Percentiles rank a stretch among this genome's conserved stretches.
phyloP scores from a whole-genome alignment of 169 alveolate genomes.

The Eimeria sp. region DNA sequence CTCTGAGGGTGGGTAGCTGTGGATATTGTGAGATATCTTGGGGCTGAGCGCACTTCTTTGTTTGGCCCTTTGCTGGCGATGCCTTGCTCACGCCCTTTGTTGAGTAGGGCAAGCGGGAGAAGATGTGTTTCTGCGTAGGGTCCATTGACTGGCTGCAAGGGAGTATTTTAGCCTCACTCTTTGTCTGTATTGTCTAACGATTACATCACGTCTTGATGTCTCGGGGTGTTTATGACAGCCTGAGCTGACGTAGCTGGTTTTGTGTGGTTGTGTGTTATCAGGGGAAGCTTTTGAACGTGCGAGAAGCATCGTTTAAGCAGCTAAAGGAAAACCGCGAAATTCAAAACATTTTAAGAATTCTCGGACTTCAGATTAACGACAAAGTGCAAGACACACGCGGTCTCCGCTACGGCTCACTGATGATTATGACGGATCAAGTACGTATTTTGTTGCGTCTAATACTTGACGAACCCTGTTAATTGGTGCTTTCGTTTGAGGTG shows the following conservation, averaged over 20 bases:
- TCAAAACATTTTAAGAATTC: constrained; percentile 97
- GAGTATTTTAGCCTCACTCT: not conserved
- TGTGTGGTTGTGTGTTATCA: constrained; percentile 80
- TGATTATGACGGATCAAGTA: constrained; percentile 99
- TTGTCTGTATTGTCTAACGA: not conserved
- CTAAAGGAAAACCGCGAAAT: constrained; percentile 98
- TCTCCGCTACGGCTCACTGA: constrained; percentile 98
- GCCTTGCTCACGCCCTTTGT: not conserved
- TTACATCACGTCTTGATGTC: not conserved
- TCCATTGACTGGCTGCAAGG: not conserved
- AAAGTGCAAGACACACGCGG: constrained; percentile 92
- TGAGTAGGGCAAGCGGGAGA: not conserved
- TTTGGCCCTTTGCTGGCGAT: not conserved
- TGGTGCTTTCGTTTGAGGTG: not conserved
- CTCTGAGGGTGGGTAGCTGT: constrained; percentile 88
- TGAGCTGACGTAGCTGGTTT: not conserved
- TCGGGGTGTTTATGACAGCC: not conserved
- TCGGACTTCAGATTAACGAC: constrained; percentile 93
- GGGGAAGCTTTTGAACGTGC: constrained; percentile 99
- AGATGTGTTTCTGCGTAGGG: not conserved
- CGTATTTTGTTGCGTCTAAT: not conserved
- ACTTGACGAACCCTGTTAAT: not conserved
- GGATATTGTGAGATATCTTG: not conserved
- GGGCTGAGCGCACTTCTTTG: not conserved
- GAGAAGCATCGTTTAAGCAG: constrained; percentile 98